Conservation (phyloP, 331 rosid genomes). For the Pyrus hybrid region DNA sequence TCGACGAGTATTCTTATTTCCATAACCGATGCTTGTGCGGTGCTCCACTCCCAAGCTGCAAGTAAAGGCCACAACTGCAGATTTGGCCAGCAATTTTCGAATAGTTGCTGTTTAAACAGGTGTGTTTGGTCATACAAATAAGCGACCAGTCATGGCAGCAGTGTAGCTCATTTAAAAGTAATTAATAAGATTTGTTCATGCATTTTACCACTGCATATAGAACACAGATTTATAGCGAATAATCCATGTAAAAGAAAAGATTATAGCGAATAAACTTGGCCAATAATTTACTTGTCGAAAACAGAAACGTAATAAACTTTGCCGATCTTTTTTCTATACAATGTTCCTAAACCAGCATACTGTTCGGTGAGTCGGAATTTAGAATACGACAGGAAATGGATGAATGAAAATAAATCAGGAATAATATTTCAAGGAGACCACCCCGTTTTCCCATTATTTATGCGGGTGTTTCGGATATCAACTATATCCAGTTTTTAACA, state of each 20-base stretch:
- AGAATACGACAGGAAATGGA: not conserved
- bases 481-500: constrained; percentile 17
- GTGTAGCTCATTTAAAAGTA: not conserved
- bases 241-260: too few species aligned
- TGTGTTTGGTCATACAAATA: not conserved
- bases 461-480: constrained; percentile 5
- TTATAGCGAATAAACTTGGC: not conserved
- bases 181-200: not conserved
- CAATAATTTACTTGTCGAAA: not conserved
- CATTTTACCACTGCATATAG: not conserved
- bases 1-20: constrained; percentile 28
- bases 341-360: not conserved
- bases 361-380: not conserved
- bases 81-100: not conserved
- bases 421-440: not conserved
- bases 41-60: constrained; percentile 46
- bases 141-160: not conserved
- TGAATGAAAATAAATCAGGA: not conserved
- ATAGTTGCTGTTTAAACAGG: not conserved
- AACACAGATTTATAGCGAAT: too few species aligned
- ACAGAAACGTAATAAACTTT: not conserved
- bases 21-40: constrained; percentile 67
- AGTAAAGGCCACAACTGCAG: not conserved
- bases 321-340: not conserved
- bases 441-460: not conserved